Base-by-base conservation (phyloP, 192 early-diverging fungal genomes). In the Coemansia sp. region DNA sequence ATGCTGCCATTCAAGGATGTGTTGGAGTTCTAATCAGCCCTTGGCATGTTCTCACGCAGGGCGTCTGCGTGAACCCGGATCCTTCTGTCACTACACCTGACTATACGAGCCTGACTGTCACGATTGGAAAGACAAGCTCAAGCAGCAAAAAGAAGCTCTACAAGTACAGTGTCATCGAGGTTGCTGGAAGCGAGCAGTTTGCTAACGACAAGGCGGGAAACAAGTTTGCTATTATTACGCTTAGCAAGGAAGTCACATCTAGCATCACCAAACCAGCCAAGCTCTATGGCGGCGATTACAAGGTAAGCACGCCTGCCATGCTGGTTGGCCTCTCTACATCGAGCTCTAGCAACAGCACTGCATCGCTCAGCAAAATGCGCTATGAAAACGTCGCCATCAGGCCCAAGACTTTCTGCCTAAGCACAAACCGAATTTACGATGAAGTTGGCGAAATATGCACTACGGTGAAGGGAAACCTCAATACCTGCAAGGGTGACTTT, bases 21-120 rank as follows among this genome's bases (percentile, higher is more conserved):
- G 59, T 57, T 6, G 65, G 65, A 33, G 65, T 67, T 11, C 45
- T 67, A 7, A 67, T 67, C 37, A 58, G 57, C 6, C 57, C 65
- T 6, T 59, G 59, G 28, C 59, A 37, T 35, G 56, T 67, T 28
- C 65, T 67, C n/a, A 67, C 65, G 0, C 52, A 55, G 16, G 31
- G 31, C 16, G 52, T 28, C 28, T 55, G 52, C 14, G 10, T 55
- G 6, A 26, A 33, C 9, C 56, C 58, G 2, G 52, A 31, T 5
- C 59, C 57, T 7, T 9, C 50, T 1, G 35, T 6, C 41, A 36
- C 13, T 13, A 28, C 37, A 33, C 13, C 56, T 7, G 23, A 47
- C 21, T 37, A n/a, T 33, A 21, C 43, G 3, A 25, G 28, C 18
- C 47, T 14, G 9, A 42, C 18, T 23, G 28, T 67, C 20, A 42